Base-by-base conservation (phyloP, 345 rosid genomes). In the Eucalyptus tenuipes region DNA sequence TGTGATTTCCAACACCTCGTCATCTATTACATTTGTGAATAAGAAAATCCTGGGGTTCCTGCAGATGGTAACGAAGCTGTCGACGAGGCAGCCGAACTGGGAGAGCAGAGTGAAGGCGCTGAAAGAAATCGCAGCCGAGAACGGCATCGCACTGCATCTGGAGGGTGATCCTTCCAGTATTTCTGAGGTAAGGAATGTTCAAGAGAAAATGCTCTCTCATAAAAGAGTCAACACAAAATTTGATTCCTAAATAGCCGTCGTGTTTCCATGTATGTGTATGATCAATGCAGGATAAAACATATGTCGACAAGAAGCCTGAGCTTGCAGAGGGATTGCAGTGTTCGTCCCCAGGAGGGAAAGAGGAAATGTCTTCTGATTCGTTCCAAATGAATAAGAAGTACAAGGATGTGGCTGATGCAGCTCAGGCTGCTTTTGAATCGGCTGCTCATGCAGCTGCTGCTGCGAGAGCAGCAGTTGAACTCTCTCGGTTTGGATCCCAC, bases 381-480 rank as follows among this genome's bases (percentile, higher is more conserved):
- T n/a, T 40, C 24, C 90, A 88, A 87, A 44, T 75, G 87, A 93
- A 91, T 89, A 91, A 90, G 88, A 94, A 94, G 92, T 98, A 96
- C 93, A 96, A 71, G 92, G 98, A 95, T 88, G 98, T 97, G 37
- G 96, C 98, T 88, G 98, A 94, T 93, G 99, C 99, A 48, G 99
- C 99, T 86, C 98, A 96, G 92, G 98, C 95, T 71, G 99, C 99
- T 24, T 96, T 95, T 47, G 94, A 95, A 92, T 94, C 98, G 7
- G 99, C 99, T n/a, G 98, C 95, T 85, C 87, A 94, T 86, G 99
- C 98, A 4, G 99, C 99, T 31, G 95, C 75, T 16, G 99, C 99
- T 17, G 99, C 99, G 87, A 94, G 95, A 91, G 99, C 96, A 1
- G 99, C 99, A 14, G 97, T 98, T 55, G 99, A 96, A 89, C 99